These are phyloP conservation scores for Arabidopsis hybrid DNA, from an alignment of 441 rosid genomes.

Conservation along the genomic window DNA sequence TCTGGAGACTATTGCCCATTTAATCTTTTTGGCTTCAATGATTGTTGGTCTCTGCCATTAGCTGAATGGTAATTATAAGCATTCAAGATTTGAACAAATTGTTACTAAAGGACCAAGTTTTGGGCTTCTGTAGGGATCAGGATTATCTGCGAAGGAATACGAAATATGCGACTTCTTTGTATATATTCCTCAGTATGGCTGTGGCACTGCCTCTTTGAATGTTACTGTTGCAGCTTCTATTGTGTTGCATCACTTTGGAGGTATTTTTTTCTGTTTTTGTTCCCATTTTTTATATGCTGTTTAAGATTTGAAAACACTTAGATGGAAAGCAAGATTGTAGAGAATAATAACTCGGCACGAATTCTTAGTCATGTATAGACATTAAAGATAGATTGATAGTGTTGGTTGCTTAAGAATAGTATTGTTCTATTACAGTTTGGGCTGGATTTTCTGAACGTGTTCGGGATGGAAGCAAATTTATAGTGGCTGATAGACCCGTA, in stretches of 20 bases:
- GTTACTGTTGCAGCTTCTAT: conserved; percentile 97
- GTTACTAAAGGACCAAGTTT: background rate
- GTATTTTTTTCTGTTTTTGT: conserved; percentile 44
- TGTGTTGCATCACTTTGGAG: conserved; percentile 94
- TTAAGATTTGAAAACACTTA: background rate
- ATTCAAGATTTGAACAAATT: background rate
- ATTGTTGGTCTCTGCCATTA: background rate
- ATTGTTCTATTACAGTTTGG: conserved; percentile 69
- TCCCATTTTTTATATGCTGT: background rate
- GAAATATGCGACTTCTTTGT: conserved; percentile 92
- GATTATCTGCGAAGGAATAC: conserved; percentile 87
- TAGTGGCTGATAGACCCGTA: conserved; percentile 73
- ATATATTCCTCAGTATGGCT: conserved; percentile 89
- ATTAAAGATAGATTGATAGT: background rate
- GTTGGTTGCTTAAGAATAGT: background rate
- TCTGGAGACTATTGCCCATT: background rate
- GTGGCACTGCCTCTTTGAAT: conserved; percentile 92
- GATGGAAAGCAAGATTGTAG: background rate
- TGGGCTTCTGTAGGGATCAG: conserved; percentile 67
- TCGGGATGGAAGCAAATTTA: conserved; percentile 84
- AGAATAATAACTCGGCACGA: background rate
- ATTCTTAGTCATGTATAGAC: background rate
- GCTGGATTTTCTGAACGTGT: conserved; percentile 90
- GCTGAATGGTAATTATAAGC: background rate
- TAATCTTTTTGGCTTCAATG: background rate